Base-by-base conservation (phyloP, 768 basidiomycete genomes). In the Tubosaeta sp. region DNA sequence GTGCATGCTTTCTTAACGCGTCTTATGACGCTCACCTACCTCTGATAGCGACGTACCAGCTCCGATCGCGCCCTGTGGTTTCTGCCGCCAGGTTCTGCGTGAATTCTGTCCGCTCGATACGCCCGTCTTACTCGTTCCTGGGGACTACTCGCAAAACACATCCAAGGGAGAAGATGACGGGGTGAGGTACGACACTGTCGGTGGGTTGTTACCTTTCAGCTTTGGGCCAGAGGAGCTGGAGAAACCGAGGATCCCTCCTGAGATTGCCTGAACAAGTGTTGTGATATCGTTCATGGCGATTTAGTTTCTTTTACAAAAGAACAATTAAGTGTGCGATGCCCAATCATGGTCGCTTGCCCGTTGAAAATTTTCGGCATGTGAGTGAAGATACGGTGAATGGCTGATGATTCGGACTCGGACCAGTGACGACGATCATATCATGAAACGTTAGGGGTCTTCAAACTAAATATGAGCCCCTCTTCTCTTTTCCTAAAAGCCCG, bases 21-120 rank as follows among this genome's bases (percentile, higher is more conserved):
- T 36, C 19, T 8, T 14, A 40, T 21, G 14, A 25, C 14, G 14
- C 19, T 19, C 6, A 6, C 19, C 16, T 21, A 16, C 27, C 4
- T 18, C 22, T 4, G 19, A 8, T 25, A 94, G 91, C 13, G 87
- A 96, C 56, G 81, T 96, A 3, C 59, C 77, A 0, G 63, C 74
- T 0, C 64, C 84, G 0, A 72, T 88, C 42, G 87, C 93, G 2
- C 95, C 95, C 0, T 98, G 96, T 66, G 95, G 95, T 2, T 83
- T 94, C 42, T 99, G 94, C 60, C 86, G 95, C 8, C 94, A 97
- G 65, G 79, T 96, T 44, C 77, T 92, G 44, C 82, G 89, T 51
- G 93, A 95, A 61, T 94, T 95, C 59, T 93, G 89, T 60, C 67
- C 78, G 6, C 77, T 80, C 32, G 73, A 83, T 22, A 87, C 86